phyloP scores from a whole-genome alignment of 768 basidiomycete species.

The Rhizopogon roseolus region DNA sequence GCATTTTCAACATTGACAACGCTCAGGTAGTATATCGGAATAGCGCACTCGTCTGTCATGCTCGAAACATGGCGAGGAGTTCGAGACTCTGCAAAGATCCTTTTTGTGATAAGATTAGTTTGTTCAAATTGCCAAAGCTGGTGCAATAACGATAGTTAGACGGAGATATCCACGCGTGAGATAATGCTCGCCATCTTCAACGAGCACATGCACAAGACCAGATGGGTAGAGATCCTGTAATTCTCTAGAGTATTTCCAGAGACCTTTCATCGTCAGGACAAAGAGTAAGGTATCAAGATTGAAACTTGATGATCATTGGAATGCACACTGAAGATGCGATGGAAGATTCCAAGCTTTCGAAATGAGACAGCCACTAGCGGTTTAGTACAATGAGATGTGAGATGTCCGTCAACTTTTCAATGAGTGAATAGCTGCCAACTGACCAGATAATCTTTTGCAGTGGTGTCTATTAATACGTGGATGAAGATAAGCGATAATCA shows the following conservation, averaged over 20 bases:
- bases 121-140: too few relatives aligned
- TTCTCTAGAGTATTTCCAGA: neutral
- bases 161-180: neutral
- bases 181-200: conserved; percentile 2
- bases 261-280: conserved; percentile 5
- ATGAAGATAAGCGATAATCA: neutral
- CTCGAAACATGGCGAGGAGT: too few relatives aligned
- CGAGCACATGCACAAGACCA: neutral
- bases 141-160: neutral
- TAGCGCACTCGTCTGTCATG: too few relatives aligned
- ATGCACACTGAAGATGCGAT: neutral
- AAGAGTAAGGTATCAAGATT: conserved; percentile 2
- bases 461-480: neutral
- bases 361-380: conserved; percentile 2
- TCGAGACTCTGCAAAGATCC: too few relatives aligned
- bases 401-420: too few relatives aligned
- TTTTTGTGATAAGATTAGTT: too few relatives aligned
- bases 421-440: neutral
- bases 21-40: too few relatives aligned
- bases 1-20: too few relatives aligned
- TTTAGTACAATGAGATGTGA: neutral
- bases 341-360: conserved; percentile 2
- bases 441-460: neutral
- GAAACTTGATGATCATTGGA: neutral
- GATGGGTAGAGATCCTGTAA: neutral